Evolutionary conservation across 306 rosid genomes (phyloP).

Genomic region (Amphicarpaea edgeworthii): DNA sequence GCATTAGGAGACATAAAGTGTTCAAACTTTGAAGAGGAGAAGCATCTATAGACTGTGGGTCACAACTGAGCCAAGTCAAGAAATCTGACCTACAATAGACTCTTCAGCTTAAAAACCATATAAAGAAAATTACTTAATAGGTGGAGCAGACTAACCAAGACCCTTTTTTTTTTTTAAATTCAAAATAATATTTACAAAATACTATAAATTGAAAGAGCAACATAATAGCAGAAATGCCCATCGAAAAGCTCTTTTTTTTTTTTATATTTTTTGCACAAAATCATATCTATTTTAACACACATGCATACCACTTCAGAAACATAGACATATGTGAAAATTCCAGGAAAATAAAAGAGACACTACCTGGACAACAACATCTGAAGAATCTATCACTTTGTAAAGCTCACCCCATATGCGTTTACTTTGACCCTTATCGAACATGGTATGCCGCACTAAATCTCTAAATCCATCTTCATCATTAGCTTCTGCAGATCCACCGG

Average conservation of each 20-base stretch:
- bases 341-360: background rate
- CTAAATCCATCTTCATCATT: conserved; percentile 77
- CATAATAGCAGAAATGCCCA: background rate
- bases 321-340: conserved; percentile 17
- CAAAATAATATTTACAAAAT: background rate
- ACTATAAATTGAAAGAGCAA: background rate
- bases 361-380: conserved; percentile 99
- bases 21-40: conserved; percentile 17
- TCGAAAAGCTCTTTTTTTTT: background rate
- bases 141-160: background rate
- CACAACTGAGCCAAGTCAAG: background rate
- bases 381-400: conserved; percentile 97
- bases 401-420: conserved; percentile 99
- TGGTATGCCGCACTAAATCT: conserved; percentile 87
- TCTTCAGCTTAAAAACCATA: conserved; percentile 15
- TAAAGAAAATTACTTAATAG: background rate
- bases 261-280: background rate
- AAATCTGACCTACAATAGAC: conserved; percentile 28
- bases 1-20: conserved; percentile 43
- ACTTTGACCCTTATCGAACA: conserved; percentile 99
- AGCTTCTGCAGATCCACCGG: conserved; percentile 58
- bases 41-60: background rate
- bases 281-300: background rate
- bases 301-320: background rate
- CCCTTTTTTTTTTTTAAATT: background rate